These are phyloP conservation scores for Globisporangium recalcitrans DNA, from an alignment of 352 stramenopile genomes.

Conservation along the genomic window DNA sequence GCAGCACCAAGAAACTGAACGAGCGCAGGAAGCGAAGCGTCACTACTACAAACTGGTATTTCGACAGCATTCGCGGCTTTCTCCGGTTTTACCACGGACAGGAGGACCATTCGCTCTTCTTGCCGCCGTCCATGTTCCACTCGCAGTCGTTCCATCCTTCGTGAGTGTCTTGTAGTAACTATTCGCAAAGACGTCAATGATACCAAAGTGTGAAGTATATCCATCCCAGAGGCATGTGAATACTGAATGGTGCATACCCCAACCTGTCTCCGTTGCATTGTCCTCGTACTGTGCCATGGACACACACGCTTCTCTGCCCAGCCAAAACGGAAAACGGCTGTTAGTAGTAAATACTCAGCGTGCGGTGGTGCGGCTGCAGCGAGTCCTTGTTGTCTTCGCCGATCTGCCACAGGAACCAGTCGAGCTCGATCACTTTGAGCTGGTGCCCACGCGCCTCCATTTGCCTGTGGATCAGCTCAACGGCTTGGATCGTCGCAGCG, in stretches of 20 bases:
- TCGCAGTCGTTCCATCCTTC: background rate
- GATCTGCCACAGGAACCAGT: conserved; percentile 87
- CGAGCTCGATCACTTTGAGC: conserved; percentile 75
- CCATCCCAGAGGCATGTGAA: no score
- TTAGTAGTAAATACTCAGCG: conserved; percentile 85
- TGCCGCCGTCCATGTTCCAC: background rate
- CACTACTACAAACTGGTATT: background rate
- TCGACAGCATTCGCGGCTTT: background rate
- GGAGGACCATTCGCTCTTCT: background rate
- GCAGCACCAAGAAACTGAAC: background rate
- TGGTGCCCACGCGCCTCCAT: conserved; percentile 28
- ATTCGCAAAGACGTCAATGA: no score
- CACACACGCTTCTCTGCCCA: no score
- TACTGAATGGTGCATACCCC: no score
- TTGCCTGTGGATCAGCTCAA: conserved; percentile 58
- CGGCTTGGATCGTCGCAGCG: conserved; percentile 76
- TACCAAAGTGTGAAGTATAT: no score
- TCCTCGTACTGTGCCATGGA: no score
- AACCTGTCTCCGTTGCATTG: no score
- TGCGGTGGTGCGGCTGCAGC: conserved; percentile 78
- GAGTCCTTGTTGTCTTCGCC: conserved; percentile 73
- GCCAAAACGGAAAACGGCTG: no score
- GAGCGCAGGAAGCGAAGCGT: background rate
- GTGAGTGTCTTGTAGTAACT: no score
- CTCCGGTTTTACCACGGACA: background rate